Evolutionary conservation across 306 rosid species (phyloP), one percentile per base, ranked within the genome.

Genomic region (Medicago ruthenica): DNA sequence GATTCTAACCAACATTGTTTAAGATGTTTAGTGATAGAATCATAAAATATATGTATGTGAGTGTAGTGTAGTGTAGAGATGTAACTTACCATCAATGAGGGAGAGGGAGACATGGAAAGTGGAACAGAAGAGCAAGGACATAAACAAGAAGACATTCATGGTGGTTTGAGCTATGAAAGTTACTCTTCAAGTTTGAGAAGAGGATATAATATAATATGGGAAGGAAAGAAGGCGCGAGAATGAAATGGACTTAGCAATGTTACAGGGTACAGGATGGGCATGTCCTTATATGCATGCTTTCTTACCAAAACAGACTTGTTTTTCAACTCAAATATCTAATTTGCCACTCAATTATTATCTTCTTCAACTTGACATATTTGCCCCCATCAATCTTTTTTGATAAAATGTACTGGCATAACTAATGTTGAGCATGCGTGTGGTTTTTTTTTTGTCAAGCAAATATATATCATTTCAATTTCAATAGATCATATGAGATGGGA

Each of bases 231-330:
- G 22, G 59, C 72, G 69, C 64, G 85, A 39, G 65, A 70, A 37
- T 47, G 47, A 12, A 78, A 42, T 47, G 70, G 68, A 63, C 41
- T 50, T 4, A 22, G 64, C 42, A 11, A 14, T 36, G 50, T 61
- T 9, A 74, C 18, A 74, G 22, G 21, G 41, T 9, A 8, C 5
- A 72, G 61, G 78, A 27, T 12, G 80, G 80, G 82, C 34, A 31
- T 11, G 71, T 74, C 77, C 82, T 92, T 92, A 85, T 90, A 92
- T 90, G 93, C 92, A 90, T 87, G 88, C 59, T 77, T 45, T 44
- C 62, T 21, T 79, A 63, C 70, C 0, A 73, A 9, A 84, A 70
- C 21, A 79, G 76, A 80, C 97, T 64, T 53, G 9, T 51, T 64
- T 70, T 83, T 51, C 1, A 3, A 3, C 18, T 31, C 36, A 75